Base-by-base conservation (phyloP, 1,139 yeast species). In the Debaryomyces coudertii region DNA sequence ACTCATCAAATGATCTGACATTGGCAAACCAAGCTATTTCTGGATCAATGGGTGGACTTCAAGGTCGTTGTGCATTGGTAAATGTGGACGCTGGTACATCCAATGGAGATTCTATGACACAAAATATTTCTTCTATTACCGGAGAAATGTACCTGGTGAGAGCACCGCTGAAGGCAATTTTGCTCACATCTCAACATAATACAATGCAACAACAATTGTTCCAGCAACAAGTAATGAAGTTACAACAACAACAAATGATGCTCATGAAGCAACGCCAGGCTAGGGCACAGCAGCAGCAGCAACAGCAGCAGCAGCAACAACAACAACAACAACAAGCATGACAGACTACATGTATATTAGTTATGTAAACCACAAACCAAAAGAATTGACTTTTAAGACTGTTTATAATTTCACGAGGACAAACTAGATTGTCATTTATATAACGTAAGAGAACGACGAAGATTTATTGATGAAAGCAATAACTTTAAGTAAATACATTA, bases 11-110 rank as follows among this genome's bases (percentile, higher is more conserved):
- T 23, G 77, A 71, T 34, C 76, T 70, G 51, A 74, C 79, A 1
- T 66, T 75, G 49, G 80, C 80, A 4, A 75, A 73, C 53, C 80
- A 75, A 57, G 80, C 80, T 5, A 75, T 75, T 39, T 71, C 77
- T 3, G 80, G 80, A 0, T 72, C 87, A 2, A 79, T 83, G 49
- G 92, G 92, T 30, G 87, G 89, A 0, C 70, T 86, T 46, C 87
- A 85, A 62, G 90, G 92, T 9, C 76, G 93, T 49, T 84, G 90
- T 48, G 92, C 90, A 1, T 78, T 87, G 51, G 75, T 85, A 36
- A 87, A 85, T 62, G 79, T 85, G 16, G 90, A 85, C 53, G 59
- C 68, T 5, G 53, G 58, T 29, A 52, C 53, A 28, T 47, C 53
- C 24, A 58, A 55, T 41, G 41, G 55, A 12, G 73, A 65, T 43